These are phyloP conservation scores for Trifolium repens DNA, from an alignment of 306 rosid genomes.

Conservation along the genomic window DNA sequence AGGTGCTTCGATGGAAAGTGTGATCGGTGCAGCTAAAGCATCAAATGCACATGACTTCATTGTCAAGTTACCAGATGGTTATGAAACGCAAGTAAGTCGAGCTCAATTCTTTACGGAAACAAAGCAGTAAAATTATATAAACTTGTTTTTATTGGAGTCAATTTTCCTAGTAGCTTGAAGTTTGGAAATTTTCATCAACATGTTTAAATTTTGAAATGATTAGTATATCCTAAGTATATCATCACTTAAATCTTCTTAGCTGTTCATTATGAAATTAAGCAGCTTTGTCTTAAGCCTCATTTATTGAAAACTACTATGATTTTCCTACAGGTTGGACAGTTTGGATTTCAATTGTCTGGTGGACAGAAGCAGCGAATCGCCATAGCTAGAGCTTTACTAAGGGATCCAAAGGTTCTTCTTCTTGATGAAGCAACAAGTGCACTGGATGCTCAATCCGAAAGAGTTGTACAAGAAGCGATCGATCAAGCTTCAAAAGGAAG, in stretches of 20 bases:
- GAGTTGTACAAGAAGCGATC: slow-evolving; percentile 80
- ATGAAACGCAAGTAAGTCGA: slow-evolving; percentile 85
- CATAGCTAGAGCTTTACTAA: slow-evolving; percentile 81
- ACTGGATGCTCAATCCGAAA: slow-evolving; percentile 80
- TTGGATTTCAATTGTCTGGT: slow-evolving; percentile 82
- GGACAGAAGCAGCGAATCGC: slow-evolving; percentile 95
- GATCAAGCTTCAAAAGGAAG: slow-evolving; percentile 90
- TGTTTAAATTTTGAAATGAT: slow-evolving; percentile 26
- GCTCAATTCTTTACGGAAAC: too few relatives aligned
- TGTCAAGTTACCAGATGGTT: slow-evolving; percentile 73
- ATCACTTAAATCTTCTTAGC: neutral
- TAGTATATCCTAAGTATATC: neutral
- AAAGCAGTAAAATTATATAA: neutral
- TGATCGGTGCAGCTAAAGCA: slow-evolving; percentile 72
- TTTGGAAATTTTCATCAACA: slow-evolving; percentile 10
- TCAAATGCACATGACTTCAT: slow-evolving; percentile 95
- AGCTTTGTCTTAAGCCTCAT: slow-evolving; percentile 27
- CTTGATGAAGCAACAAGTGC: slow-evolving; percentile 97
- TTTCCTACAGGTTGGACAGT: slow-evolving; percentile 74
- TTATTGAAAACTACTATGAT: slow-evolving; percentile 37
- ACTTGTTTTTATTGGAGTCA: slow-evolving; percentile 11
- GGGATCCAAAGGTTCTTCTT: slow-evolving; percentile 81
- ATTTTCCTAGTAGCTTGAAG: slow-evolving; percentile 19
- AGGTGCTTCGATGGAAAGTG: slow-evolving; percentile 80
- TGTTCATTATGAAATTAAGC: neutral